These are phyloP conservation scores for Neonectria coccinea DNA, from an alignment of 2,329 filamentous ascomycete genomes.

Conservation along the genomic window DNA sequence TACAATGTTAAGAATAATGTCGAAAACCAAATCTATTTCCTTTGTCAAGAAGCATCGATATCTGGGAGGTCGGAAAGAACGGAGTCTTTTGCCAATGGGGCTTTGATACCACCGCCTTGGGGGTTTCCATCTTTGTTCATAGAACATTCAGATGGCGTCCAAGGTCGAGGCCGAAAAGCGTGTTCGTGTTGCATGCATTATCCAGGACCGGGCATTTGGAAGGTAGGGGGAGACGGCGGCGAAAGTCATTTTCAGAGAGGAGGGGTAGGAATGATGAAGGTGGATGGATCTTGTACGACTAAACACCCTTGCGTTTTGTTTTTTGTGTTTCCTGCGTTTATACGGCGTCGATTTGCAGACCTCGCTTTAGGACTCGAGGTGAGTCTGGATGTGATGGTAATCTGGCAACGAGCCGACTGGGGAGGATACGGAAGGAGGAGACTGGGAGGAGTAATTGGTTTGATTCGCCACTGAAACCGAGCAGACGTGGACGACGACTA, in stretches of 20 bases:
- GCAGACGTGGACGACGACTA: conserved; percentile 38
- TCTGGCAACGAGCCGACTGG: conserved; percentile 23
- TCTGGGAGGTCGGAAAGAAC: conserved; percentile 44
- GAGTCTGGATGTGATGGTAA: conserved; percentile 19
- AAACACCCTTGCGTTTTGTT: conserved; percentile 42
- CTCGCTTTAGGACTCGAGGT: conserved; percentile 21
- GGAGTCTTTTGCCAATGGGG: conserved; percentile 47
- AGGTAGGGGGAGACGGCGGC: conserved; percentile 44
- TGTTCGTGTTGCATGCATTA: conserved; percentile 57
- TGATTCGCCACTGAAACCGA: conserved; percentile 43
- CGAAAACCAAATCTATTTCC: conserved; percentile 42
- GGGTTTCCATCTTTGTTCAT: conserved; percentile 46
- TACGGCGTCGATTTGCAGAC: conserved; percentile 29
- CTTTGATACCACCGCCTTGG: conserved; percentile 48
- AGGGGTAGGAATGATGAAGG: conserved; percentile 36
- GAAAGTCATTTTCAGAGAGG: conserved; percentile 42
- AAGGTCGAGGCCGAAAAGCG: conserved; percentile 55
- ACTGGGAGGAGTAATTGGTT: conserved; percentile 43
- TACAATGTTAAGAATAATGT: conserved; percentile 43
- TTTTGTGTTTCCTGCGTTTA: conserved; percentile 37
- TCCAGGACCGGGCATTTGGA: conserved; percentile 52
- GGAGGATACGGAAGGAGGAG: conserved; percentile 24
- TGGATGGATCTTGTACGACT: conserved; percentile 49
- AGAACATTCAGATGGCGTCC: conserved; percentile 50
- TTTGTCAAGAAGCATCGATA: conserved; percentile 45